Evolutionary conservation across 2,329 filamentous ascomycete genomes (phyloP).

Genomic region (Alternaria arborescens): DNA sequence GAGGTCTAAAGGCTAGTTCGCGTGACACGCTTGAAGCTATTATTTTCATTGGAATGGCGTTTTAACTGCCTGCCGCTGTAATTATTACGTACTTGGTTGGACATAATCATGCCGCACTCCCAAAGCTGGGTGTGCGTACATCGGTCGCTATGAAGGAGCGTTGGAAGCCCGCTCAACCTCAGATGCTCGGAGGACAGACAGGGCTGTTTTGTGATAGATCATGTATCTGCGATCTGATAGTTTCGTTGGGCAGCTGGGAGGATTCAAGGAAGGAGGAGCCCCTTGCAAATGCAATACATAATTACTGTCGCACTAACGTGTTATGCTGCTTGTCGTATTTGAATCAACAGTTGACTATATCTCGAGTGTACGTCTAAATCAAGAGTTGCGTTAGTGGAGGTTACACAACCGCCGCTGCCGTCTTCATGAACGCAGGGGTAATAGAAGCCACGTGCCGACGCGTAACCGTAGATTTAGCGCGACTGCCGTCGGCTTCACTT

Average conservation of each 20-base stretch:
- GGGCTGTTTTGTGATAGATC: slow-evolving; percentile 15
- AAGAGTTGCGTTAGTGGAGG: background rate
- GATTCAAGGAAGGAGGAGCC: slow-evolving; percentile 6
- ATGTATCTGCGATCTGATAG: slow-evolving; percentile 6
- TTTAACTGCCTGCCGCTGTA: slow-evolving; percentile 5
- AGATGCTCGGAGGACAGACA: slow-evolving; percentile 4
- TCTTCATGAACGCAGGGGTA: slow-evolving; percentile 8
- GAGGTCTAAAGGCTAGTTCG: background rate
- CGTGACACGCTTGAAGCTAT: background rate
- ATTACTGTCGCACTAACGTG: background rate
- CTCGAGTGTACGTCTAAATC: background rate
- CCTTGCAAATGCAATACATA: slow-evolving; percentile 9
- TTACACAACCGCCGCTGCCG: background rate
- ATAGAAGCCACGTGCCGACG: slow-evolving; percentile 15
- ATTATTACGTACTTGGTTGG: slow-evolving; percentile 6
- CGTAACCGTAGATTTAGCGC: slow-evolving; percentile 11
- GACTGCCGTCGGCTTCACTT: background rate
- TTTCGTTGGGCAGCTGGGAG: slow-evolving; percentile 1
- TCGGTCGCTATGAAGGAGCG: background rate
- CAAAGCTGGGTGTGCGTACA: background rate
- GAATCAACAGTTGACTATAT: background rate
- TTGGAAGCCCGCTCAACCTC: slow-evolving; percentile 3
- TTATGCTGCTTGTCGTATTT: background rate
- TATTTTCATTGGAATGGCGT: slow-evolving; percentile 11
- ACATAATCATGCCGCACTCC: slow-evolving; percentile 6